Base-by-base conservation (phyloP, 1,284 basidiomycete species). In the Malassezia nana region DNA sequence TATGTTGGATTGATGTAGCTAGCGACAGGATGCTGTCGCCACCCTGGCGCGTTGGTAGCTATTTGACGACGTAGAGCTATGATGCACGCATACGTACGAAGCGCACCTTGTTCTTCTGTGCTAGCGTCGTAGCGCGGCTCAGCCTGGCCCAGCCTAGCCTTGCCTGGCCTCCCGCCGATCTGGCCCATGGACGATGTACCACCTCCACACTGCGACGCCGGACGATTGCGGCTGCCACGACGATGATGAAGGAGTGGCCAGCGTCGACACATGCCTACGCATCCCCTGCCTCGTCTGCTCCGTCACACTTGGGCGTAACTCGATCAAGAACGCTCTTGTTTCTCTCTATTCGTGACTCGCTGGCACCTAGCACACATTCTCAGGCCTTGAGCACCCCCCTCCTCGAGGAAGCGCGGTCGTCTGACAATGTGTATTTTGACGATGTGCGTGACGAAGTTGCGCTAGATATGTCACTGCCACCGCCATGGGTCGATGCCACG, bases 281-380 rank as follows among this genome's bases (percentile, higher is more conserved):
- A 4, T 42, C 40, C 24, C 26, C 40, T 35, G 24, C 44, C 15
- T 8, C 16, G 28, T 32, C n/a, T n/a, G 44, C 12, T 22, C 32
- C 30, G 22, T 18, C 40, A 3, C 40, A 42, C 30, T 29, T 59
- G 13, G 72, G 74, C 3, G 65, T 70, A 32, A 90, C 86, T 16
- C 84, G 92, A 63, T 91, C 87, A 1, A 78, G 92, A 45, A 96
- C 92, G 3, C 82, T 90, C 46, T 83, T 95, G 69, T 99, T 94
- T 76, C 84, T 95, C 55, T 95, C 90, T 9, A 89, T 89, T 75
- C 82, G 92, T 59, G 88, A 95, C 76, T 89, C 89, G 3, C 80
- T 60, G 13, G 57, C 59, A 3, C 60, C 57, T 2, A 20, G 28
- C 31, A 29, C 50, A 41, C 26, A 47, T 43, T 40, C 75, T 75